Percentiles rank a stretch among this genome's conserved stretches.
These are phyloP conservation scores for Lentinus tigrinus DNA, from an alignment of 768 basidiomycete species.

Conservation along the genomic window DNA sequence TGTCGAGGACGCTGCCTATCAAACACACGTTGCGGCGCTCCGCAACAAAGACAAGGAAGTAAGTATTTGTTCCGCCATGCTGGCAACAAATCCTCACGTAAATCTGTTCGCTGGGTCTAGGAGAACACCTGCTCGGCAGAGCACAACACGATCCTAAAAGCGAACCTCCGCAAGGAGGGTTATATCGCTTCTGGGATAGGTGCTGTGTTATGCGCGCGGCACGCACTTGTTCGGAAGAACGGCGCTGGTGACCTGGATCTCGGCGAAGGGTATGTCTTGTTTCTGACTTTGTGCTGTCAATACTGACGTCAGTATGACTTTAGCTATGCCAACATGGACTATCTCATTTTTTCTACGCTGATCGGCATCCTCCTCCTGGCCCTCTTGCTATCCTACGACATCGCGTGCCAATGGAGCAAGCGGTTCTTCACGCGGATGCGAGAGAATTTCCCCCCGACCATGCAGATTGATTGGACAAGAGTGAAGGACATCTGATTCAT, in stretches of 20 bases:
- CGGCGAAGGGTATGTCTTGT: constrained; percentile 28
- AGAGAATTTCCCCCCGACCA: neutral
- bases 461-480: neutral
- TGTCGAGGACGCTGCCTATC: constrained; percentile 21
- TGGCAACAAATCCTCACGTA: no score
- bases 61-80: neutral
- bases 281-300: neutral
- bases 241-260: constrained; percentile 25
- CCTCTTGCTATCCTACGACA: constrained; percentile 21
- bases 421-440: constrained; percentile 22
- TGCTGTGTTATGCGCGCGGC: constrained; percentile 19
- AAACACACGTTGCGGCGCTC: constrained; percentile 13
- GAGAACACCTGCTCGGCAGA: neutral
- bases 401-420: constrained; percentile 29
- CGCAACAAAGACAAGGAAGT: constrained; percentile 28
- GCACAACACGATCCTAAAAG: constrained; percentile 13
- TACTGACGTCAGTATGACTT: no score
- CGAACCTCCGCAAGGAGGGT: neutral
- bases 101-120: no score
- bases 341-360: constrained; percentile 12
- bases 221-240: constrained; percentile 19
- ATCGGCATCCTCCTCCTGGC: neutral
- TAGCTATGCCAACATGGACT: constrained; percentile 21
- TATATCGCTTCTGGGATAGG: constrained; percentile 20
- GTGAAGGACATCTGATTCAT: constrained; percentile 3